Evolutionary conservation across 805 yeast genomes (phyloP).

Genomic region (Pichia pseudocactophila): DNA sequence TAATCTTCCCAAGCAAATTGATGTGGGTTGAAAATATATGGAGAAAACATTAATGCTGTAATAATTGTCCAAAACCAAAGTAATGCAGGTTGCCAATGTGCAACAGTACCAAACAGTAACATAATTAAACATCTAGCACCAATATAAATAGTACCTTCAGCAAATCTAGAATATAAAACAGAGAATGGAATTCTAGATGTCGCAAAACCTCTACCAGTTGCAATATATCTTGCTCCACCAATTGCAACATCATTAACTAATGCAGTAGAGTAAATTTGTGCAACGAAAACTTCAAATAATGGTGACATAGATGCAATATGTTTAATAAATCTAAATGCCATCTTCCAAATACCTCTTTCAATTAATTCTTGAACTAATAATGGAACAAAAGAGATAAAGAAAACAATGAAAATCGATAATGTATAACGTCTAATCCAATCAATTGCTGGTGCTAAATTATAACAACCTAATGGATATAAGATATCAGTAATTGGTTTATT

Average conservation of each 20-base stretch:
- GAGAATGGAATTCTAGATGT: constrained; percentile 73
- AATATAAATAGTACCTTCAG: constrained; percentile 74
- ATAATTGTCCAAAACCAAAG: constrained; percentile 97
- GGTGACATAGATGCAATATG: constrained; percentile 69
- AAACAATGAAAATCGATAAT: constrained; percentile 71
- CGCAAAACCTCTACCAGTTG: constrained; percentile 84
- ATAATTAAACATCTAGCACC: constrained; percentile 73
- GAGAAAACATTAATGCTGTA: constrained; percentile 81
- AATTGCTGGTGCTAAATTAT: constrained; percentile 62
- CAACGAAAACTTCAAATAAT: constrained; percentile 74
- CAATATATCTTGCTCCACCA: constrained; percentile 83
- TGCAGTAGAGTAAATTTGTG: constrained; percentile 69
- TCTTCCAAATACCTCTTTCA: constrained; percentile 76
- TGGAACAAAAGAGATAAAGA: constrained; percentile 73
- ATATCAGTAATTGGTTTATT: constrained; percentile 61
- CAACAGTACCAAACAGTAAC: constrained; percentile 62
- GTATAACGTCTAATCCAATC: constrained; percentile 81
- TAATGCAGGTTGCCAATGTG: constrained; percentile 88
- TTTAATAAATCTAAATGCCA: constrained; percentile 57
- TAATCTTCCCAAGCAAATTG: constrained; percentile 95
- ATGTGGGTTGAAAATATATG: constrained; percentile 94
- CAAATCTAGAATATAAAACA: constrained; percentile 66
- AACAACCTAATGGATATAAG: constrained; percentile 60
- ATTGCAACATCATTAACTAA: constrained; percentile 61
- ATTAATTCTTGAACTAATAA: constrained; percentile 70